Base-by-base conservation (phyloP, 768 basidiomycete species). In the Hypholoma sublateritium region DNA sequence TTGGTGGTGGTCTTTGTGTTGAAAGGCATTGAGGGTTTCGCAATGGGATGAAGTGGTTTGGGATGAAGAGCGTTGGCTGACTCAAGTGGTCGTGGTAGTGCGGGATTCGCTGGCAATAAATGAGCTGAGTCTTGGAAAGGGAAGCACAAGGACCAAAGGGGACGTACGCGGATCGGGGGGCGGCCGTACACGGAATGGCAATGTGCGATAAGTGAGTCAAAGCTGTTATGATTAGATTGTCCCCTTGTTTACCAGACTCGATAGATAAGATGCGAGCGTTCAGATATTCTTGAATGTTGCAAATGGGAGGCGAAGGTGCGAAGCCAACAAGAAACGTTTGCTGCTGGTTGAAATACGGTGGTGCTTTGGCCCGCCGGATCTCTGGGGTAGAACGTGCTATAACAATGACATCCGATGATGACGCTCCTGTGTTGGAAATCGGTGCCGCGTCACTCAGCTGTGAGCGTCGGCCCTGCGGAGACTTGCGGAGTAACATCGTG, bases 121-220 rank as follows among this genome's bases (percentile, higher is more conserved):
- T 51, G 19, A 39, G 36, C 37, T 24, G 50, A 51, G 50, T 41
- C 36, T 24, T 51, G 37, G 50, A 51, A 51, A 51, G 50, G 50
- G 35, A 51, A 51, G 50, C 50, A 51, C 50, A 22, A 51, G 19
- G 24, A 41, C 50, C 35, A 24, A 51, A 39, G 24, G 37, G 24
- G 50, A 51, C 50, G 21, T 51, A 39, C 39, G 50, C 50, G 50
- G 50, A 51, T 51, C 50, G 50, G 16, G 37, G 50, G 50, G 50
- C 32, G 50, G 35, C 50, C 37, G 50, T 51, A 34, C 47, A 36
- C 36, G 50, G 37, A 51, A 37, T 36, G 50, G 37, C 24, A 51
- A 19, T 17, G 36, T 19, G 50, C 50, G 50, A 51, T 51, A 51
- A 51, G 50, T 39, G 50, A 39, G 50, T 41, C 50, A 51, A 51